phyloP scores from a whole-genome alignment of 345 rosid species.

The Bruguiera gymnorhiza region DNA sequence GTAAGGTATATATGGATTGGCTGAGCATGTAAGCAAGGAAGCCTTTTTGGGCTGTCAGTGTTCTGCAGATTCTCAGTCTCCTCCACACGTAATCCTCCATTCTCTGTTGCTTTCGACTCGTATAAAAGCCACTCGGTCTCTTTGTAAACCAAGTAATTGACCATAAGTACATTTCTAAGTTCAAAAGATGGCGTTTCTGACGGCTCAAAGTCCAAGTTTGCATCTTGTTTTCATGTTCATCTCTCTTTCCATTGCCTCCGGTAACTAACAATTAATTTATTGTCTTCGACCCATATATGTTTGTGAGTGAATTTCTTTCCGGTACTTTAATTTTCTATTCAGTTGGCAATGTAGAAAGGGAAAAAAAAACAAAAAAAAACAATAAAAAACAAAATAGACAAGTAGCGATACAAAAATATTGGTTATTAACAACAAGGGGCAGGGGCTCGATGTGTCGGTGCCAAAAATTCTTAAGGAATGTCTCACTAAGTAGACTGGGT shows the following conservation, averaged over 20 bases:
- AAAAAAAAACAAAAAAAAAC: no score
- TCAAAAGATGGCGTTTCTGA: background rate
- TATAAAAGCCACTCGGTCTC: conserved; percentile 3
- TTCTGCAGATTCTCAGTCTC: conserved; percentile 7
- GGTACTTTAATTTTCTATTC: background rate
- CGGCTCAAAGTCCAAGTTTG: conserved; percentile 6
- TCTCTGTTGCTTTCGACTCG: background rate
- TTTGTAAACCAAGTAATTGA: background rate
- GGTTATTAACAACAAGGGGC: no score
- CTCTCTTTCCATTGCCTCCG: conserved; percentile 11
- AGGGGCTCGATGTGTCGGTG: no score
- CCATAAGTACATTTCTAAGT: background rate
- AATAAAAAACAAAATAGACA: no score
- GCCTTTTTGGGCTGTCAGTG: background rate
- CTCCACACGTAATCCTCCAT: conserved; percentile 18
- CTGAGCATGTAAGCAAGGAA: conserved; percentile 14
- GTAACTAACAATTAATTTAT: background rate
- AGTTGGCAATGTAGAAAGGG: no score
- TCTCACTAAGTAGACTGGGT: no score
- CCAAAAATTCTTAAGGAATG: no score
- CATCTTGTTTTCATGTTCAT: conserved; percentile 12
- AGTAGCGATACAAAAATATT: no score
- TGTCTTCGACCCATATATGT: background rate
- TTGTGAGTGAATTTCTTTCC: background rate
- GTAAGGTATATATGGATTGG: conserved; percentile 15